Base-by-base conservation (phyloP, 805 yeast species). In the Cyberlindnera xishuangbannaensis region DNA sequence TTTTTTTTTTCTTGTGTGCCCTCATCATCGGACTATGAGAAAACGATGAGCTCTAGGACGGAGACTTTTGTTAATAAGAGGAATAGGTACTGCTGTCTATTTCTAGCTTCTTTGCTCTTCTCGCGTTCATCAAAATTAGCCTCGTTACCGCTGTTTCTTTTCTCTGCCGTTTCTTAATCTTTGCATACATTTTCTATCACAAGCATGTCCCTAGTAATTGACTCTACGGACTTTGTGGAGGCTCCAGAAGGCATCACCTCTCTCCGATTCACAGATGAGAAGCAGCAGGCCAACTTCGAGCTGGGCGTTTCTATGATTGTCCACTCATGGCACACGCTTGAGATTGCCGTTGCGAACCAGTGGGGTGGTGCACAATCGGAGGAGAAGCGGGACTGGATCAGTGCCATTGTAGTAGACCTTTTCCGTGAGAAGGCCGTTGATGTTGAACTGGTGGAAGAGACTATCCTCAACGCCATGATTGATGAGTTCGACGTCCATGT, bases 321-420 rank as follows among this genome's bases (percentile, higher is more conserved):
- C n/a, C 76, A 88, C 56, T 69, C 72, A 38, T 92, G 98, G 98
- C 92, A 87, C 39, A 87, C 83, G 16, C 64, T 92, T 32, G 69
- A 73, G 29, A 81, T 83, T 1, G 98, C 98, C 0, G 97, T 92
- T 8, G 94, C 76, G 6, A 86, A 84, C 55, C 65, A 69, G 19
- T 92, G 98, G 97, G 99, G 98, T 39, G 99, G 98, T 1, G 78
- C 95, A 11, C 83, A 84, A 22, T 80, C 95, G 11, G 75, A 71
- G 1, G 97, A 84, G 24, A 92, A 92, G 58, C 71, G 99, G 52
- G 98, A 92, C 56, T 92, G 98, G 98, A 71, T 90, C 43, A 75
- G 84, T 5, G 94, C 85, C 5, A 63, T 84, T 11, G 74, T 90
- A 3, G 72, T 87, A 18, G 97, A 86, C 22, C 65, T 87, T 33